These are phyloP conservation scores for Pestalotiopsis sp. DNA, from an alignment of 2,329 filamentous ascomycete species.

Conservation along the genomic window DNA sequence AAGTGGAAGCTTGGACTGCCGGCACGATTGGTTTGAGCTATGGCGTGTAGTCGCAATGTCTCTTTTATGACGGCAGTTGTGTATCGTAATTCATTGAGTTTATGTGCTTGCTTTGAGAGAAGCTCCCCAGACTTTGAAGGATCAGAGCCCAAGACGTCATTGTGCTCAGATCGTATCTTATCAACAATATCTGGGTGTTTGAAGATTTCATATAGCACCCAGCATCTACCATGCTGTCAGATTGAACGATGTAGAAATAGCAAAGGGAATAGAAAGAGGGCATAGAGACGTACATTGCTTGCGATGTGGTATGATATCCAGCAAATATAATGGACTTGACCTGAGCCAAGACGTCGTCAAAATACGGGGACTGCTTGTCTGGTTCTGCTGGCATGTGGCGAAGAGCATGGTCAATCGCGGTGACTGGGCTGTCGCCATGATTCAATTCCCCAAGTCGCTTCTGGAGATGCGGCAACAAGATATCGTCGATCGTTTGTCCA, in stretches of 20 bases:
- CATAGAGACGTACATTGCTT: slow-evolving; percentile 15
- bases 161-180: background rate
- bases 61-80: slow-evolving; percentile 3
- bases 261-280: no score
- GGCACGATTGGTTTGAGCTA: background rate
- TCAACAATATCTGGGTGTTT: background rate
- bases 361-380: background rate
- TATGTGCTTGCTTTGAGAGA: background rate
- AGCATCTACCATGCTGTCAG: slow-evolving; percentile 13
- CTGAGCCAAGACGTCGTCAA: slow-evolving; percentile 14
- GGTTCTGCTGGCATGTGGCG: background rate
- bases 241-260: background rate
- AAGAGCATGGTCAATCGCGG: slow-evolving; percentile 14
- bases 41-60: background rate
- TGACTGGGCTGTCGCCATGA: slow-evolving; percentile 5
- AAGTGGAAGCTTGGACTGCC: slow-evolving; percentile 16
- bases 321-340: slow-evolving; percentile 15
- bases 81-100: background rate
- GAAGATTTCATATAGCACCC: slow-evolving; percentile 19
- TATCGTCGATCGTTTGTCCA: background rate
- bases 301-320: slow-evolving; percentile 19
- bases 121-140: background rate
- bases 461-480: slow-evolving; percentile 10
- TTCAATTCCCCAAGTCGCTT: background rate
- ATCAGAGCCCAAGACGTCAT: background rate